Conservation (phyloP, 2,329 filamentous ascomycete species). For the Alternaria viburni region DNA sequence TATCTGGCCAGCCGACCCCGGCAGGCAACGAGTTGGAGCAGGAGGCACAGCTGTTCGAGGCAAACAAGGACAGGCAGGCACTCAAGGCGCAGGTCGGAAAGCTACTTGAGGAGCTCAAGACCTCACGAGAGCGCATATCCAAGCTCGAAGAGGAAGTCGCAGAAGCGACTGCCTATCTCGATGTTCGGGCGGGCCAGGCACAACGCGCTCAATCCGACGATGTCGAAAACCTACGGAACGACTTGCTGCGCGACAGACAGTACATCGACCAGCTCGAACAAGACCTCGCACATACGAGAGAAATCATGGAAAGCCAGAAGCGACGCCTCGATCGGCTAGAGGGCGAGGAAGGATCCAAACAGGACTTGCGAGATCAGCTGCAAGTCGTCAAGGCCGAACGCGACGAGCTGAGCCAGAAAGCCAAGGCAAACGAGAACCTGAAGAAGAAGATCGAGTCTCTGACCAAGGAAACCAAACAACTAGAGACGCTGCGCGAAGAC, state of each 20-base stretch:
- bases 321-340: slow-evolving; percentile 53
- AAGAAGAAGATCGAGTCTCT: slow-evolving; percentile 61
- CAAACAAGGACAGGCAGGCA: slow-evolving; percentile 54
- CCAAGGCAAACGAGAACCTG: slow-evolving; percentile 60
- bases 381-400: slow-evolving; percentile 57
- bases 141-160: slow-evolving; percentile 57
- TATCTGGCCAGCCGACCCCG: slow-evolving; percentile 33
- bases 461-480: slow-evolving; percentile 55
- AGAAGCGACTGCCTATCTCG: slow-evolving; percentile 54
- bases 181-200: slow-evolving; percentile 47
- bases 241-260: slow-evolving; percentile 54
- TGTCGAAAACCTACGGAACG: slow-evolving; percentile 52
- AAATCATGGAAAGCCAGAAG: slow-evolving; percentile 54
- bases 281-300: slow-evolving; percentile 53
- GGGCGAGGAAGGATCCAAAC: slow-evolving; percentile 52
- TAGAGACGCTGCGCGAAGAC: slow-evolving; percentile 53
- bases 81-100: slow-evolving; percentile 50
- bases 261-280: slow-evolving; percentile 59
- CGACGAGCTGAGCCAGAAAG: slow-evolving; percentile 56
- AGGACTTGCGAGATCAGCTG: slow-evolving; percentile 59
- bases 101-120: slow-evolving; percentile 52
- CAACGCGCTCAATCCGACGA: slow-evolving; percentile 50
- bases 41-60: slow-evolving; percentile 58
- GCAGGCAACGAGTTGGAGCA: slow-evolving; percentile 54
- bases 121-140: slow-evolving; percentile 50